Base-by-base conservation (phyloP, 1,284 basidiomycete genomes). In the Boletus smithii region DNA sequence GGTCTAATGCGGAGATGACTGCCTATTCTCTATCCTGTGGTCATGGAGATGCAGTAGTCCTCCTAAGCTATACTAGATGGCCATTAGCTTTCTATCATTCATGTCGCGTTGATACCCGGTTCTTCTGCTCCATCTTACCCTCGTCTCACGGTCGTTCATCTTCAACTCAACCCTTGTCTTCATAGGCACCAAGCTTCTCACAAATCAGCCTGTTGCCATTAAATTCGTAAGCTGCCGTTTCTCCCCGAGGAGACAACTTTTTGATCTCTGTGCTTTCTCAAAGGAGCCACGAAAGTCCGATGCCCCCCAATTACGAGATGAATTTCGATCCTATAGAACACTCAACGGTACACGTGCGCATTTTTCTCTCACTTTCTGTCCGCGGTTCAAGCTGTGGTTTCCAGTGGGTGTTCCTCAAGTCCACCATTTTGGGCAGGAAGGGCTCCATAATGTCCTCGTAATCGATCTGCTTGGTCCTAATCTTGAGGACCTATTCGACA, bases 221-320 rank as follows among this genome's bases (percentile, higher is more conserved):
- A 98, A 98, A 81, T 98, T 97, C 71, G 95, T 94, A 59, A 54
- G 88, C 76, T 48, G 43, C 50, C 48, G 40, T 42, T 57, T 49
- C 14, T 33, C 35, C 34, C 42, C 54, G 42, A 53, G 36, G 44
- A 49, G 44, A 49, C 42, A 33, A 8, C 31, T 32, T 41, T 52
- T 34, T 47, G 42, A 47, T 53, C 18, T 46, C 53, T 37, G 51
- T 55, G 37, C 49, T 44, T 49, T 51, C 23, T 48, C 49, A 30
- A 64, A 95, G 94, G 94, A 99, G 81, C 95, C 95, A 37, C 83
- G 95, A 61, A 99, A 97, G 76, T 94, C 93, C 46, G 95, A 99
- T 69, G 95, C 95, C 22, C 95, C 95, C 16, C 95, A 99, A 72
- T 76, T 99, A 45, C 79, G 97, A 56, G 97, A 99, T 69, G 95